Evolutionary conservation across 495 filamentous ascomycete species (phyloP), one percentile per base, ranked within the genome.

Genomic region (Penicillium angulare): DNA sequence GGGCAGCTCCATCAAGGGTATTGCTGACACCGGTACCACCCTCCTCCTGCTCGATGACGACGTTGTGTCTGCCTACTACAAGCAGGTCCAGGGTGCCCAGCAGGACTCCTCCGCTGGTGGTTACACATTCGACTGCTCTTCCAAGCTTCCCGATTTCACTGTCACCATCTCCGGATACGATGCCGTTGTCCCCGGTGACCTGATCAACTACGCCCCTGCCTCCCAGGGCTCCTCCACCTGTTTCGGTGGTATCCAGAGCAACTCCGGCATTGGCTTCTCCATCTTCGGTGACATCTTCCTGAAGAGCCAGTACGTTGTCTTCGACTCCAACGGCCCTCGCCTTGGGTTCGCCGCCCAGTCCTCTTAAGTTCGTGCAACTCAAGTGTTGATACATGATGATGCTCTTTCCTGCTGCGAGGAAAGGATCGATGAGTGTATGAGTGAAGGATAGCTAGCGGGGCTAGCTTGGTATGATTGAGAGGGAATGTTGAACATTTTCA

Each of bases 201-300:
- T 70, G 51, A 73, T 78, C 52, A 77, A 75, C 50, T 75, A 69
- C 54, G 61, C 72, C 3, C 69, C 72, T 18, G 32, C 73, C 57
- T 67, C 64, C 16, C 59, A 67, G 13, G 66, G 64, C 41, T 68
- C 76, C 44, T 75, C 66, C 35, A 76, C 59, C 46, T 89, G 86
- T 70, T 83, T 74, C 59, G 86, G 86, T 44, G 80, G 81, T 16
- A 75, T 89, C 50, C 85, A 88, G 70, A 65, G 65, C 45, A 81
- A 85, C 67, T 66, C 69, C 12, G 82, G 82, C 43, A 74, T 88
- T 21, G 80, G 75, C 18, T 81, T 88, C 61, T 77, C 77, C 49
- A 89, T 93, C 65, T 84, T 85, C 45, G 88, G 88, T 33, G 88
- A 91, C 51, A 77, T 90, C 39, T 88, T 88, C 59, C 78, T 93